These are phyloP conservation scores for Dysphania ambrosioides DNA, from an alignment of 148 eudicot genomes.

Conservation along the genomic window DNA sequence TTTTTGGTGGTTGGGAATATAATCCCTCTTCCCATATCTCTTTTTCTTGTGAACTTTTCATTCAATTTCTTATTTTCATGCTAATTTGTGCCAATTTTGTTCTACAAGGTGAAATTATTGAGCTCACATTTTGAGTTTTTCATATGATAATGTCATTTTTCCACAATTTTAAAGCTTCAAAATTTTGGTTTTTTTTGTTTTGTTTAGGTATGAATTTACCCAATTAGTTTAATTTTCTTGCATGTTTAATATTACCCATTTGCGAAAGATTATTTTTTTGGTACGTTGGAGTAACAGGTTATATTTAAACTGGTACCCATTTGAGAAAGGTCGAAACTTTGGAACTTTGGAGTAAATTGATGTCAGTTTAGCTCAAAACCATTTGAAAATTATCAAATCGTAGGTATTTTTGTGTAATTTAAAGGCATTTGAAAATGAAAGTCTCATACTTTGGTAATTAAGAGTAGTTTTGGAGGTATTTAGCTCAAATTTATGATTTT, in stretches of 20 bases:
- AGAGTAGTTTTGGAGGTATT: too few relatives aligned
- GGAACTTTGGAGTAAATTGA: not conserved
- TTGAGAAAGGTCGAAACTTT: not conserved
- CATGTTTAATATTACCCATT: not conserved
- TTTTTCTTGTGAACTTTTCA: not conserved
- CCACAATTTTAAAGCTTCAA: not conserved
- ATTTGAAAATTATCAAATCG: too few relatives aligned
- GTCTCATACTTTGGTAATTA: too few relatives aligned
- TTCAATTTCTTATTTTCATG: not conserved
- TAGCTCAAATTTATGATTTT: constrained; percentile 12
- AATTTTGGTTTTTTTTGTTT: not conserved
- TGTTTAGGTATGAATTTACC: not conserved
- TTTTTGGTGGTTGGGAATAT: not conserved
- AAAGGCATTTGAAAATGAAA: too few relatives aligned
- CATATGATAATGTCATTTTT: not conserved
- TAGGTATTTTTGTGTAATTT: too few relatives aligned
- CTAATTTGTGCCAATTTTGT: not conserved
- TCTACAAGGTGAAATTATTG: not conserved
- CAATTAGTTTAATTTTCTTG: not conserved
- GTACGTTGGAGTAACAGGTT: too few relatives aligned
- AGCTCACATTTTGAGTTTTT: constrained; percentile 11
- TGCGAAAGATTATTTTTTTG: not conserved
- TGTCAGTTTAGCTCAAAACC: constrained; percentile 3
- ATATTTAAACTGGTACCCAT: too few relatives aligned
- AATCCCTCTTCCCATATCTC: not conserved